Evolutionary conservation across 495 filamentous ascomycete genomes (phyloP).

Genomic region (Neurospora sp.): DNA sequence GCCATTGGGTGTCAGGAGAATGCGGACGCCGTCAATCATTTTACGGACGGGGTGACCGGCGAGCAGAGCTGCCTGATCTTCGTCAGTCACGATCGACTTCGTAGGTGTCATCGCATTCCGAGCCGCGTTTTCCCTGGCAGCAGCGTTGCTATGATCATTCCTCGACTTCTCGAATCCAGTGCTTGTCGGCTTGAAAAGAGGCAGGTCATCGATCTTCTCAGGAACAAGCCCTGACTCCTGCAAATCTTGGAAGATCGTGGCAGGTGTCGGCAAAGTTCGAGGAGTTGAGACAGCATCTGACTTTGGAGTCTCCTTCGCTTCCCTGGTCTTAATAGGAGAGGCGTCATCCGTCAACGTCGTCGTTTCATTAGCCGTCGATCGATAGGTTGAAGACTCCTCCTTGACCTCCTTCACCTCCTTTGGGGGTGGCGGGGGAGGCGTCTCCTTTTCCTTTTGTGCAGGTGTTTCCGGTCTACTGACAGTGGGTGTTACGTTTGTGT

Average conservation of each 20-base stretch:
- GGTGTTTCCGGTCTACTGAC: conserved; percentile 30
- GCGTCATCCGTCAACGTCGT: conserved; percentile 22
- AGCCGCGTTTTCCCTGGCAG: conserved; percentile 2
- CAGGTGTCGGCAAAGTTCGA: conserved; percentile 24
- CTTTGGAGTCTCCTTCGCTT: conserved; percentile 6
- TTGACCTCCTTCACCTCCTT: conserved; percentile 26
- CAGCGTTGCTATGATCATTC: conserved; percentile 6
- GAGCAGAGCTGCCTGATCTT: conserved; percentile 38
- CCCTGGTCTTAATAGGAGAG: conserved; percentile 3
- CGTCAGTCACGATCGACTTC: conserved; percentile 41
- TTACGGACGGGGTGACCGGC: conserved; percentile 43
- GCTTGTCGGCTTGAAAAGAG: conserved; percentile 24
- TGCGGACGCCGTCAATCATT: conserved; percentile 36
- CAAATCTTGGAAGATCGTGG: conserved; percentile 26
- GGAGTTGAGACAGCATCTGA: conserved; percentile 7
- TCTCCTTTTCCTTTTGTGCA: conserved; percentile 10
- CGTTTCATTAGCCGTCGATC: conserved; percentile 24
- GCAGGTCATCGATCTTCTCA: conserved; percentile 19
- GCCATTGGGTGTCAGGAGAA: conserved; percentile 70
- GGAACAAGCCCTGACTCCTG: conserved; percentile 13
- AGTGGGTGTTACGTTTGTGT: conserved; percentile 18
- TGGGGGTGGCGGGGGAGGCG: conserved; percentile 18
- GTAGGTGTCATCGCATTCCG: conserved; percentile 20
- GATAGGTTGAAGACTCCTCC: conserved; percentile 22
- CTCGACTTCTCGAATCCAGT: conserved; percentile 12